A percentile compares a stretch with the other conserved stretches of the same genome.
Evolutionary conservation across 1,284 basidiomycete species (phyloP).

Genomic region (Termitomyces sp.): DNA sequence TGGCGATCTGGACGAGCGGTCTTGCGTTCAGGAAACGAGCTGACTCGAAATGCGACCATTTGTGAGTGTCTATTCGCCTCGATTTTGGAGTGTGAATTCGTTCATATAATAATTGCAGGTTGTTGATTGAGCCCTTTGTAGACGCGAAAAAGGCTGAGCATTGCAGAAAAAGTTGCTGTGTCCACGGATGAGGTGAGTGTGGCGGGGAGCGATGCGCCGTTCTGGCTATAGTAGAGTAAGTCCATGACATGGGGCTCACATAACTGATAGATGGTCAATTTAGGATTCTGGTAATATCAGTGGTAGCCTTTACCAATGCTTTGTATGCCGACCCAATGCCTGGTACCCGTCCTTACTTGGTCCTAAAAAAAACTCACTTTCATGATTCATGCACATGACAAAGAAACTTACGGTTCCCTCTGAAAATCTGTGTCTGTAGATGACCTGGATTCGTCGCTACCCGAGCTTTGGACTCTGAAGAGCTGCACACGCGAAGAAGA

Average conservation of each 20-base stretch:
- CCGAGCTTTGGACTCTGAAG: not conserved
- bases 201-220: conserved; percentile 20
- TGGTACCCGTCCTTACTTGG: not conserved
- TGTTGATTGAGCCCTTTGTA: not conserved
- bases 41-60: not conserved
- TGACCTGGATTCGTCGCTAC: not conserved
- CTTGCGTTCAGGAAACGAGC: not conserved
- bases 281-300: not conserved
- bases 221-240: conserved; percentile 44
- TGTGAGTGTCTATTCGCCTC: not conserved
- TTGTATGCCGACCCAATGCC: not conserved
- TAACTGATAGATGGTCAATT: conserved; percentile 27
- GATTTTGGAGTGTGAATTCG: not conserved
- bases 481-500: not conserved
- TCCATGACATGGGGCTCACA: conserved; percentile 62
- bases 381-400: not conserved
- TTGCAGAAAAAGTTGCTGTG: not conserved
- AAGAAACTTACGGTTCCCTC: not conserved
- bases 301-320: conserved; percentile 12
- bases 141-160: not conserved
- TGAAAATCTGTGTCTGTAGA: not conserved
- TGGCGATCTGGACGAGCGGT: not conserved
- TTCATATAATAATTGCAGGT: not conserved
- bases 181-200: not conserved
- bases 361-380: not conserved